Evolutionary conservation across 2,329 filamentous ascomycete genomes (phyloP), one percentile per base, ranked within the genome.

Genomic region (Colletotrichum chlorophyti): DNA sequence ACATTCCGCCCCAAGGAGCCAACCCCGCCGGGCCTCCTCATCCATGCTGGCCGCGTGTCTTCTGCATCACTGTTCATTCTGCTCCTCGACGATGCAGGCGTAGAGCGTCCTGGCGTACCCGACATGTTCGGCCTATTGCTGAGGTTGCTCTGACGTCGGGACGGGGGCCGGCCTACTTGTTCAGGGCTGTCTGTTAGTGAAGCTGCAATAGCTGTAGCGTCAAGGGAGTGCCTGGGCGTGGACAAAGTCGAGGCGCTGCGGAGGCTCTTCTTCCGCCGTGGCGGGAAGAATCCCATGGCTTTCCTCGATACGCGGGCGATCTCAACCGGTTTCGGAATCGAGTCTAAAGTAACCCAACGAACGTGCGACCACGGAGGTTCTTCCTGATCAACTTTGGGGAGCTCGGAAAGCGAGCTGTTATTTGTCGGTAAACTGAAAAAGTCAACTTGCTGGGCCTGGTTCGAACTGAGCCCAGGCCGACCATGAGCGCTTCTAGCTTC

Each of bases 211-310:
- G 46, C 61, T 24, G 27, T 31, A 17, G 37, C 47, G 17, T 91
- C 88, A 34, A 88, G 73, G 32, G 88, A 91, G 40, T 83, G 81
- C 17, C 85, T 83, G 7, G 90, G 90, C 2, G 89, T 91, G 15
- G 87, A 85, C 48, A 87, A 65, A 12, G 86, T 82, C 3, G 90
- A 90, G 49, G 83, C 82, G 1, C 87, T 87, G 65, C 83, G 79
- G 9, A 84, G 75, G 62, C 90, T 95, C 87, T 95, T 95, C 86
- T 93, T 91, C 69, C 93, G 83, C 17, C 93, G 85, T 7, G 93
- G 93, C 3, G 94, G 94, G 69, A 98, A 98, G 74, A 94, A 98
- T 21, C 93, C 94, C 40, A 97, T 82, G 2, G 89, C 84, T 73
- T 88, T 87, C 55, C 91, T 87, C 19, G 92, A 87, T 57, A 98